phyloP scores from a whole-genome alignment of 148 eudicot species.

The Rhododendron vialii region DNA sequence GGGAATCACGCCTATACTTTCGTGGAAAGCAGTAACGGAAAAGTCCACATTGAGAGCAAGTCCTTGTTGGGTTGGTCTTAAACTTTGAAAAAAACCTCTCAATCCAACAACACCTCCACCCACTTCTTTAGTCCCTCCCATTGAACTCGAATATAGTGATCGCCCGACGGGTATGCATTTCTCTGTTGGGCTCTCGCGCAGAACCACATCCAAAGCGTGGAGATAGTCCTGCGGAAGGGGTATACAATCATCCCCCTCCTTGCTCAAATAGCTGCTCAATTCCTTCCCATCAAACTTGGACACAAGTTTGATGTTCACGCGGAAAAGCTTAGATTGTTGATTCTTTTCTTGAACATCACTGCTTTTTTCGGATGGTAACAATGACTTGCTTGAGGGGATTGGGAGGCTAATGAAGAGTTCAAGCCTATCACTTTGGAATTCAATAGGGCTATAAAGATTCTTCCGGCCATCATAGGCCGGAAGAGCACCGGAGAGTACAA shows the following conservation, averaged over 20 bases:
- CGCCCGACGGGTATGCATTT: slow-evolving; percentile 58
- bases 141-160: slow-evolving; percentile 66
- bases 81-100: slow-evolving; percentile 86
- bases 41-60: slow-evolving; percentile 84
- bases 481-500: slow-evolving; percentile 44
- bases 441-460: slow-evolving; percentile 72
- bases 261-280: slow-evolving; percentile 50
- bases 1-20: slow-evolving; percentile 70
- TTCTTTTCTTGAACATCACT: slow-evolving; percentile 13
- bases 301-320: slow-evolving; percentile 69
- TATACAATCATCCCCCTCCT: slow-evolving; percentile 43
- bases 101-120: slow-evolving; percentile 88
- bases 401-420: slow-evolving; percentile 76
- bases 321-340: slow-evolving; percentile 42
- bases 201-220: slow-evolving; percentile 86
- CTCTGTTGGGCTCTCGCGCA: slow-evolving; percentile 70
- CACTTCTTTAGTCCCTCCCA: slow-evolving; percentile 73
- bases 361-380: slow-evolving; percentile 11
- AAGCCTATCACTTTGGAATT: slow-evolving; percentile 60
- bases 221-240: slow-evolving; percentile 89
- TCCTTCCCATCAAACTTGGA: slow-evolving; percentile 70
- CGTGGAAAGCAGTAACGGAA: slow-evolving; percentile 91
- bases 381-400: slow-evolving; percentile 24
- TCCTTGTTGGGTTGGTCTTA: slow-evolving; percentile 93
- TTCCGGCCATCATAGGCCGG: slow-evolving; percentile 84